Conservation (phyloP, 2,329 filamentous ascomycete genomes). For the Botrytis aclada region DNA sequence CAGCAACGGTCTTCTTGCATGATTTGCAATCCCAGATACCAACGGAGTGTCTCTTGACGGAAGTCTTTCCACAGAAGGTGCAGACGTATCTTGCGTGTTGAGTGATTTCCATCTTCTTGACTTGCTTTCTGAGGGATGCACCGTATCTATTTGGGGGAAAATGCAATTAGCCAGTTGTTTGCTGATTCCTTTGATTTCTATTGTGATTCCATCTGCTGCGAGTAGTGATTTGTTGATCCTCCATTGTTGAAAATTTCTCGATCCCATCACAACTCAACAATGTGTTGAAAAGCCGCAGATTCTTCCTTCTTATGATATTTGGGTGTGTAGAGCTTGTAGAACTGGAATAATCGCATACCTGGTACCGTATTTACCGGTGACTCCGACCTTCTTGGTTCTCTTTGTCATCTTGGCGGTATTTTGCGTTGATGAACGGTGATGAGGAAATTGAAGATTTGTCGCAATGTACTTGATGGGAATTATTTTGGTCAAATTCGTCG, state of each 20-base stretch:
- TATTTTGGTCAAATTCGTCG: conserved; percentile 20
- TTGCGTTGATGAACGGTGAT: conserved; percentile 35
- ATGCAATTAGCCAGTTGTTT: conserved; percentile 26
- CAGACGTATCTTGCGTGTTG: conserved; percentile 97
- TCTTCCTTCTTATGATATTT: background rate
- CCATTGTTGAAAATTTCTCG: background rate
- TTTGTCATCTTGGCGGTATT: conserved; percentile 76
- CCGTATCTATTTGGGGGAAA: conserved; percentile 66
- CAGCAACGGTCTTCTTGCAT: conserved; percentile 91
- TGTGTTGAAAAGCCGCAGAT: conserved; percentile 5
- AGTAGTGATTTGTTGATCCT: background rate
- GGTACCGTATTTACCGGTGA: conserved; percentile 98
- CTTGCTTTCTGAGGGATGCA: conserved; percentile 98
- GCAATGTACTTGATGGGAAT: conserved; percentile 25
- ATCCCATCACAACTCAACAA: background rate
- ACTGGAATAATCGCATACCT: conserved; percentile 60
- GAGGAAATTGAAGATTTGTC: conserved; percentile 25
- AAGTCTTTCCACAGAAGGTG: conserved; percentile 98
- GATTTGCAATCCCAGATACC: conserved; percentile 97
- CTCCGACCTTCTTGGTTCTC: conserved; percentile 97
- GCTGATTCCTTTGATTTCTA: background rate
- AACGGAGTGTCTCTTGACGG: conserved; percentile 84
- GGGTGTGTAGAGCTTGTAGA: conserved; percentile 17
- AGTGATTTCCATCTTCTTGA: conserved; percentile 99
- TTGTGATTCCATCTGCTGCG: background rate